phyloP scores from a whole-genome alignment of 768 basidiomycete species.

The Tremella mesenterica region DNA sequence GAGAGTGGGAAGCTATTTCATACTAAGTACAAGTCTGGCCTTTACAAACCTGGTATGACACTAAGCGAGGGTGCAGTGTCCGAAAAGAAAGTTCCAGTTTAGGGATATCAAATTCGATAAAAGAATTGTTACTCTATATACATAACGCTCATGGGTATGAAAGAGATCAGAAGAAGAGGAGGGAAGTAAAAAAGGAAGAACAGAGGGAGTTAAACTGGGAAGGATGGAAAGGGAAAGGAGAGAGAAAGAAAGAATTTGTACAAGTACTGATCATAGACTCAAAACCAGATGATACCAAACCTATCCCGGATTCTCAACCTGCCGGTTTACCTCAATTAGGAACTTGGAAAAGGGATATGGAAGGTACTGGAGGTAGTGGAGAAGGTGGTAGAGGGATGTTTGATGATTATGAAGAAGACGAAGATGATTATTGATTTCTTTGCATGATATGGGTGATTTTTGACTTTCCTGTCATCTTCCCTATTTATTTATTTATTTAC shows the following conservation, averaged over 20 bases:
- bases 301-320: slow-evolving; percentile 1
- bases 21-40: too few species aligned
- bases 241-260: slow-evolving; percentile 19
- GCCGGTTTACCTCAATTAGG: slow-evolving; percentile 18
- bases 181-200: not conserved
- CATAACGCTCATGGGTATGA: too few species aligned
- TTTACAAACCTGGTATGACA: too few species aligned
- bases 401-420: slow-evolving; percentile 43
- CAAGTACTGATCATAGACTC: not conserved
- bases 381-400: slow-evolving; percentile 43
- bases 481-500: too few species aligned
- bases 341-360: slow-evolving; percentile 25
- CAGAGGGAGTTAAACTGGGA: slow-evolving; percentile 1
- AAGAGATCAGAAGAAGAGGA: too few species aligned
- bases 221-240: slow-evolving; percentile 6
- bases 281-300: too few species aligned
- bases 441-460: not conserved
- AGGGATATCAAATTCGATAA: too few species aligned
- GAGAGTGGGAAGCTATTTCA: too few species aligned
- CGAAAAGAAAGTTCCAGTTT: too few species aligned
- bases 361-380: slow-evolving; percentile 44
- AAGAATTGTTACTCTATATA: too few species aligned
- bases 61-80: too few species aligned
- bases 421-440: slow-evolving; percentile 40
- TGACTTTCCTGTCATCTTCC: too few species aligned